Conservation (phyloP, 768 basidiomycete species). For the Galerina sulciceps region DNA sequence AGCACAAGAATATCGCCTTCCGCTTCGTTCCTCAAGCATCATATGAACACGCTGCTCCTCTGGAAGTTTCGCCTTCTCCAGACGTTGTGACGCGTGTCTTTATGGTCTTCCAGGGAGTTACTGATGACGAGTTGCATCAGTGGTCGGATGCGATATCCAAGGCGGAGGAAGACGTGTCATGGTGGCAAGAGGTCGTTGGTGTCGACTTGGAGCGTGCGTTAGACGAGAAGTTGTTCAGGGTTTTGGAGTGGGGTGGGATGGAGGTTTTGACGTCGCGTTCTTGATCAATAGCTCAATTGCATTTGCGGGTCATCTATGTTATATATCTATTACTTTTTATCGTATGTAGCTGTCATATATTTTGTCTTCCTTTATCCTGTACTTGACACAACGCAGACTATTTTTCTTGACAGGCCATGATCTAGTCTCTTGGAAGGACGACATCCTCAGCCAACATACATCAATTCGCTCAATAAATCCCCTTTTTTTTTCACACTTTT, state of each 20-base stretch:
- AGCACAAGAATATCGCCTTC: conserved; percentile 43
- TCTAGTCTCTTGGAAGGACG: too few relatives aligned
- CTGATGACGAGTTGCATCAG: conserved; percentile 14
- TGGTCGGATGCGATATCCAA: conserved; percentile 31
- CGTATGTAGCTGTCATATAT: neutral
- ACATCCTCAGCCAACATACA: too few relatives aligned
- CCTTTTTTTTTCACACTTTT: too few relatives aligned
- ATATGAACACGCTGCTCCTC: conserved; percentile 43
- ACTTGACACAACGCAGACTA: too few relatives aligned
- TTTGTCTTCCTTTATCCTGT: too few relatives aligned
- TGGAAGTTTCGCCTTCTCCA: conserved; percentile 42
- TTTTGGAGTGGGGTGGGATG: conserved; percentile 55
- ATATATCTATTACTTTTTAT: neutral
- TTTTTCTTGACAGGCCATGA: too few relatives aligned
- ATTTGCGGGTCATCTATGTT: neutral
- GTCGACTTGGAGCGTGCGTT: conserved; percentile 27
- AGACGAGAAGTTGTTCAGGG: conserved; percentile 37
- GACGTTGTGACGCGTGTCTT: conserved; percentile 49
- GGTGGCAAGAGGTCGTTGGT: conserved; percentile 39
- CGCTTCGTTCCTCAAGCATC: conserved; percentile 48
- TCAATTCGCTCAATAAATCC: too few relatives aligned
- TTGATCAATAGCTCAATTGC: neutral
- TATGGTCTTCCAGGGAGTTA: conserved; percentile 49
- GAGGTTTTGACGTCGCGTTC: conserved; percentile 26
- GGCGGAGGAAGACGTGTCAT: conserved; percentile 22